Conservation (phyloP, 371 early-diverging fungal genomes). For the Blakeslea trispora region DNA sequence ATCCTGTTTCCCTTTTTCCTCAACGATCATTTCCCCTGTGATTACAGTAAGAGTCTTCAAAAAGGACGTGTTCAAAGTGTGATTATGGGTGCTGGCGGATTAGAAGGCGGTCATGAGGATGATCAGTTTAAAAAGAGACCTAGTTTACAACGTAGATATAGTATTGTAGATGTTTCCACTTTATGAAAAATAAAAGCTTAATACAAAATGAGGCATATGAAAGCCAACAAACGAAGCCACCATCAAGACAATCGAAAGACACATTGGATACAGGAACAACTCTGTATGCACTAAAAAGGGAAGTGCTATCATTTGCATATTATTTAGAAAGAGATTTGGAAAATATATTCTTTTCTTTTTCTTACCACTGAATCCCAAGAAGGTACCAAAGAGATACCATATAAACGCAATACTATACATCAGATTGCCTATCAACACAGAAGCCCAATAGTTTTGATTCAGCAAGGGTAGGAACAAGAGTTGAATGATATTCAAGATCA, state of each 20-base stretch:
- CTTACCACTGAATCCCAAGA: slow-evolving; percentile 84
- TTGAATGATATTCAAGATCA: slow-evolving; percentile 85
- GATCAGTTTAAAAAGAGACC: slow-evolving; percentile 11
- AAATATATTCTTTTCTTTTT: neutral
- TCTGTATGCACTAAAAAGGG: slow-evolving; percentile 89
- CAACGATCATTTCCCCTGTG: slow-evolving; percentile 63
- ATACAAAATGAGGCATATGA: slow-evolving; percentile 73
- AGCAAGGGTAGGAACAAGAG: slow-evolving; percentile 84
- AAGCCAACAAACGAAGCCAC: slow-evolving; percentile 79
- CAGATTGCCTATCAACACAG: slow-evolving; percentile 80
- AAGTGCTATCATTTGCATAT: slow-evolving; percentile 55
- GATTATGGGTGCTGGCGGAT: slow-evolving; percentile 42
- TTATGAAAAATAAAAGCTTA: slow-evolving; percentile 65
- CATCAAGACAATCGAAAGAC: slow-evolving; percentile 68
- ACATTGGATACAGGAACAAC: slow-evolving; percentile 84
- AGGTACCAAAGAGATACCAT: slow-evolving; percentile 85
- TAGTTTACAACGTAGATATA: slow-evolving; percentile 12
- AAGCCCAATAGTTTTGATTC: slow-evolving; percentile 71
- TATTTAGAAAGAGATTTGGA: neutral
- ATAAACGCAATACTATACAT: slow-evolving; percentile 74
- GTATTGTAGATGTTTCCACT: slow-evolving; percentile 21
- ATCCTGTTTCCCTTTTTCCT: slow-evolving; percentile 58
- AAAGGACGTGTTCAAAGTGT: slow-evolving; percentile 47
- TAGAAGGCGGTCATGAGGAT: slow-evolving; percentile 26
- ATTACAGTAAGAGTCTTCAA: slow-evolving; percentile 57